phyloP scores from a whole-genome alignment of 306 rosid genomes.

The Elaeagnus macrophylla region DNA sequence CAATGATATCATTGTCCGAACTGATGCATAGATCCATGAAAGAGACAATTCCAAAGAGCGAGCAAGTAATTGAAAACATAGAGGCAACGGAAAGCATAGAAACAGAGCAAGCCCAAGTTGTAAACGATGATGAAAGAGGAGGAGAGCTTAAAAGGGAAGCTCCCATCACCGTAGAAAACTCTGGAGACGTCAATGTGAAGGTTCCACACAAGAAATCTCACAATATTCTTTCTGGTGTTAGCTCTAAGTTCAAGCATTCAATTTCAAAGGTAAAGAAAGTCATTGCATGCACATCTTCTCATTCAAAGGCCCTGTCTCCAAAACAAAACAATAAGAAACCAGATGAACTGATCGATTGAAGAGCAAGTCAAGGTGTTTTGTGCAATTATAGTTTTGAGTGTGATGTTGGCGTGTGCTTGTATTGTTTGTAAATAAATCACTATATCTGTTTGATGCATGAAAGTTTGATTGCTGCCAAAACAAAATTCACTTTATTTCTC shows the following conservation, averaged over 20 bases:
- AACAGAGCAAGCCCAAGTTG: constrained; percentile 22
- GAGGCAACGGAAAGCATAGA: constrained; percentile 13
- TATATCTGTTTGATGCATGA: too few species aligned
- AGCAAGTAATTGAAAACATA: constrained; percentile 10
- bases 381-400: too few species aligned
- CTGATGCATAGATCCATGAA: constrained; percentile 11
- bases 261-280: constrained; percentile 70
- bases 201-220: constrained; percentile 49
- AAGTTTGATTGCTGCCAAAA: too few species aligned
- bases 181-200: constrained; percentile 30
- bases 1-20: constrained; percentile 8
- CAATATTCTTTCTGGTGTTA: constrained; percentile 51
- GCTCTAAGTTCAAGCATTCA: constrained; percentile 67
- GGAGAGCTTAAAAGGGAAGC: constrained; percentile 20
- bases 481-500: too few species aligned
- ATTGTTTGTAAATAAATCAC: too few species aligned
- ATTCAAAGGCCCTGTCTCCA: constrained; percentile 26
- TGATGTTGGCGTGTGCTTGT: too few species aligned
- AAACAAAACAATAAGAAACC: constrained; percentile 11
- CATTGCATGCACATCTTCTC: constrained; percentile 54
- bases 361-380: not conserved
- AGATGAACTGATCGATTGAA: constrained; percentile 13
- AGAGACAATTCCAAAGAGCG: constrained; percentile 2
- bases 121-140: constrained; percentile 12
- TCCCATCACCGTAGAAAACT: constrained; percentile 26